Conservation (phyloP, 2,329 filamentous ascomycete species). For the Aspergillus costaricaensis region DNA sequence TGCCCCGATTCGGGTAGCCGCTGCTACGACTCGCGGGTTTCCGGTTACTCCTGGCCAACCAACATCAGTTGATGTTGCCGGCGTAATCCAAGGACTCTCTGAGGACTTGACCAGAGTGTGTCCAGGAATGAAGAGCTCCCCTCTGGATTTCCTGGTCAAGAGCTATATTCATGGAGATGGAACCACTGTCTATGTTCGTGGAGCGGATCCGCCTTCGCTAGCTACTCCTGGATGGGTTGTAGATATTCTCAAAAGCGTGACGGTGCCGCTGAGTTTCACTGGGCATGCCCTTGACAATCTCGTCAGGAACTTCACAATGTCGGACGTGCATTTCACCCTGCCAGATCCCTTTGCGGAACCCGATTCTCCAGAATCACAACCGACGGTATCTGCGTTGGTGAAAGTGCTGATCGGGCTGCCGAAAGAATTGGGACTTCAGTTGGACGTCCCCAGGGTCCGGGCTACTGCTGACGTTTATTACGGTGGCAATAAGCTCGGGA, state of each 20-base stretch:
- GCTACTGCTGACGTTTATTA: conserved; percentile 82
- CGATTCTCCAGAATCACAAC: conserved; percentile 69
- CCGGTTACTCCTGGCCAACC: conserved; percentile 68
- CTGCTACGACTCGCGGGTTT: conserved; percentile 69
- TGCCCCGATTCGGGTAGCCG: conserved; percentile 74
- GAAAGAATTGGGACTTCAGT: conserved; percentile 79
- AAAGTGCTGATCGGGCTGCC: conserved; percentile 77
- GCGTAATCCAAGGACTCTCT: conserved; percentile 72
- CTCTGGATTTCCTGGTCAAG: conserved; percentile 77
- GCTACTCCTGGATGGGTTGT: conserved; percentile 80
- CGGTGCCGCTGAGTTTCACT: conserved; percentile 80
- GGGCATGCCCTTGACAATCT: conserved; percentile 78
- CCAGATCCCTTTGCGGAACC: conserved; percentile 80
- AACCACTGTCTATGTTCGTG: conserved; percentile 79
- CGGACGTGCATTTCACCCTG: conserved; percentile 80
- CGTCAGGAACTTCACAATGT: conserved; percentile 83
- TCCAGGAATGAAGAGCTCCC: conserved; percentile 75
- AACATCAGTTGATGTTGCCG: conserved; percentile 69
- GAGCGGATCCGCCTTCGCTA: conserved; percentile 65
- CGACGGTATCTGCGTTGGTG: conserved; percentile 80
- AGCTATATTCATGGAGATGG: conserved; percentile 79
- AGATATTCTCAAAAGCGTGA: conserved; percentile 77
- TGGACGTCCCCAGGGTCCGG: conserved; percentile 75
- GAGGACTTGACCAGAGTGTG: conserved; percentile 71
- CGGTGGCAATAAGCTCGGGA: conserved; percentile 73